Percentiles rank a stretch among this genome's conserved stretches.
phyloP scores from a whole-genome alignment of 2,329 filamentous ascomycete species.

The Aspergillus uvarum region DNA sequence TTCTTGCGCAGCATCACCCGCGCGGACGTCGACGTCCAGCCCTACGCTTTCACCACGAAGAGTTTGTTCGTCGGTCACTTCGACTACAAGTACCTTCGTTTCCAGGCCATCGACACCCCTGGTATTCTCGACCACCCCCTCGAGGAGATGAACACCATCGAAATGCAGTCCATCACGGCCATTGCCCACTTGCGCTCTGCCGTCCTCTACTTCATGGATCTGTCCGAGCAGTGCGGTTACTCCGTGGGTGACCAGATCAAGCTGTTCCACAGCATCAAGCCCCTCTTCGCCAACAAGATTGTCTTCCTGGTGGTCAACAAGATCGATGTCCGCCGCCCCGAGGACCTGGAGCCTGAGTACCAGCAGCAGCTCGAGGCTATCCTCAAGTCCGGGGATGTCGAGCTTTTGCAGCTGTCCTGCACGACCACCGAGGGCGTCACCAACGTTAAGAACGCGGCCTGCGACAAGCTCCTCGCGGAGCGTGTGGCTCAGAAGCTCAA shows the following conservation, averaged over 20 bases:
- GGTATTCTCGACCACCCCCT: slow-evolving; percentile 96
- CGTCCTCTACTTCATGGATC: slow-evolving; percentile 97
- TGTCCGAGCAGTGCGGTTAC: slow-evolving; percentile 95
- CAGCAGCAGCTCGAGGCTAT: slow-evolving; percentile 76
- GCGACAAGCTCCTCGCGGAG: slow-evolving; percentile 88
- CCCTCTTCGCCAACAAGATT: slow-evolving; percentile 93
- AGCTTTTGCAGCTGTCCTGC: slow-evolving; percentile 90
- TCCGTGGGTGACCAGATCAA: slow-evolving; percentile 89
- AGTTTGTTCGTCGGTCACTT: slow-evolving; percentile 96
- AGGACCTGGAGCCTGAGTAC: slow-evolving; percentile 78
- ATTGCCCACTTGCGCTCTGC: slow-evolving; percentile 95
- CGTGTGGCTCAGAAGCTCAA: slow-evolving; percentile 95
- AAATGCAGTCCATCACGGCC: slow-evolving; percentile 98
- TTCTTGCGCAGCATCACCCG: slow-evolving; percentile 90
- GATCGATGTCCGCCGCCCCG: slow-evolving; percentile 85
- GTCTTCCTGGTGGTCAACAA: slow-evolving; percentile 98
- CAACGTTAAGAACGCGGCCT: slow-evolving; percentile 90
- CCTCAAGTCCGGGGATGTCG: slow-evolving; percentile 83
- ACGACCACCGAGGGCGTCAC: slow-evolving; percentile 93
- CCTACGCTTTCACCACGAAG: slow-evolving; percentile 98
- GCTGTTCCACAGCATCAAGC: slow-evolving; percentile 94
- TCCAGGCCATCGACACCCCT: slow-evolving; percentile 96
- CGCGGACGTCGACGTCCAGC: slow-evolving; percentile 94
- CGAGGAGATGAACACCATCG: slow-evolving; percentile 99
- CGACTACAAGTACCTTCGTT: slow-evolving; percentile 89